A percentile compares a stretch with the other conserved stretches of the same genome.
phyloP scores from a whole-genome alignment of 23 red algal species.

The Gracilariopsis chorda region DNA sequence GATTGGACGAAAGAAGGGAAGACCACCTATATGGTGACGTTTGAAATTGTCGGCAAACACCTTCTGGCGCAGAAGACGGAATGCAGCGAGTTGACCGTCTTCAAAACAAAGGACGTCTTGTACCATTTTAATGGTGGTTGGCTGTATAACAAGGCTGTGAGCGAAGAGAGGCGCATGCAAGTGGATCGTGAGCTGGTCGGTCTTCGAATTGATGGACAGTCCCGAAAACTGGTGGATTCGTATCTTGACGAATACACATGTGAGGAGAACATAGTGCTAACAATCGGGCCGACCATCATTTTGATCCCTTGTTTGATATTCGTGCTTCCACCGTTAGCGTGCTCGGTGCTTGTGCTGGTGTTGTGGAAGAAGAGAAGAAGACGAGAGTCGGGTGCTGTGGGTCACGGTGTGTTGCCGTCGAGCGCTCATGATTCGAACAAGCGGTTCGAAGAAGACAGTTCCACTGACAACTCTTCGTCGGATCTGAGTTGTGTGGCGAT shows the following conservation, averaged over 20 bases:
- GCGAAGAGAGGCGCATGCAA: conserved; percentile 7
- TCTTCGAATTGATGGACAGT: neutral
- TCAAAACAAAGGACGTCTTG: conserved; percentile 18
- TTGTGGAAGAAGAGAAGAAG: conserved; percentile 8
- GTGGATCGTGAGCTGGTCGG: conserved; percentile 37
- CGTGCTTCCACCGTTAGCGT: conserved; percentile 29
- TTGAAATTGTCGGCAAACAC: conserved; percentile 30
- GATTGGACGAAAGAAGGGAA: neutral
- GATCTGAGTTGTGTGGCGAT: too few species aligned
- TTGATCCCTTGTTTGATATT: conserved; percentile 27
- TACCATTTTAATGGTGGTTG: conserved; percentile 41
- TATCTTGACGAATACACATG: neutral
- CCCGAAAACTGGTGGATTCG: neutral
- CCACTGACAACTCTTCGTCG: too few species aligned
- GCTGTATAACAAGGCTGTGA: conserved; percentile 16
- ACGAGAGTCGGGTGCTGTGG: too few species aligned
- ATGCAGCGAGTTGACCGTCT: conserved; percentile 11
- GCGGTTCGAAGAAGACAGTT: too few species aligned
- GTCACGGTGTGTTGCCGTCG: too few species aligned
- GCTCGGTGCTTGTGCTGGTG: conserved; percentile 20
- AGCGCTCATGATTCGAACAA: too few species aligned
- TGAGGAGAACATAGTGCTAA: neutral
- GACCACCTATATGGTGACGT: conserved; percentile 4
- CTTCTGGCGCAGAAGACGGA: conserved; percentile 9
- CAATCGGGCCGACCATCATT: conserved; percentile 44